These are phyloP conservation scores for Fonsecaea monophora DNA, from an alignment of 2,329 filamentous ascomycete genomes.

Conservation along the genomic window DNA sequence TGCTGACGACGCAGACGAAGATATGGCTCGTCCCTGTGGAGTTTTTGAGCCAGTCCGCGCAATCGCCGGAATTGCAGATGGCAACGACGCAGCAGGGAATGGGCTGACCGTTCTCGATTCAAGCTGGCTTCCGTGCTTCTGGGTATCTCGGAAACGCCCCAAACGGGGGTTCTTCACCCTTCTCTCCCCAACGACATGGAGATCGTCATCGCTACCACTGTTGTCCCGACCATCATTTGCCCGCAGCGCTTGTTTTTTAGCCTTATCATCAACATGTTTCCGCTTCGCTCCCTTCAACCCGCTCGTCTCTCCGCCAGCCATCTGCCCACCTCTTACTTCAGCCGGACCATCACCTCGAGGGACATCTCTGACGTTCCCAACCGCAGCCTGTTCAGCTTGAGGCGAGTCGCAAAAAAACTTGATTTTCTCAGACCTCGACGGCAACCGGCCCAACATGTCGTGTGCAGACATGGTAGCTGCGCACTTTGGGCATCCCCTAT, in stretches of 20 bases:
- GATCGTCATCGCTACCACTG: neutral
- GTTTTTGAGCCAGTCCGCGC: neutral
- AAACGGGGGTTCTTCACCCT: neutral
- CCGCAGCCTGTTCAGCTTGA: neutral
- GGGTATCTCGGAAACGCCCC: neutral
- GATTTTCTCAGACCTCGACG: constrained; percentile 1
- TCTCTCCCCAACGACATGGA: neutral
- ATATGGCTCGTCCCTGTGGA: neutral
- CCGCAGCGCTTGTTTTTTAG: neutral
- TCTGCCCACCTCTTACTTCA: neutral
- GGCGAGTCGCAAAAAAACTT: neutral
- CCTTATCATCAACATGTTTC: neutral
- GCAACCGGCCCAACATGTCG: neutral
- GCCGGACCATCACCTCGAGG: neutral
- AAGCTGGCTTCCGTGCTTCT: neutral
- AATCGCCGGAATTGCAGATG: neutral
- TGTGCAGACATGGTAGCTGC: neutral
- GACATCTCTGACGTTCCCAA: neutral
- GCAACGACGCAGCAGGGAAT: neutral
- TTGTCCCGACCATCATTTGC: neutral
- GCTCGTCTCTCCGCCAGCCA: neutral
- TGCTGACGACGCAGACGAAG: neutral
- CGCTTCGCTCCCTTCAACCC: neutral
- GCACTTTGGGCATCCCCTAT: constrained; percentile 21
- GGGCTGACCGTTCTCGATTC: neutral